phyloP scores from a whole-genome alignment of 2,329 filamentous ascomycete genomes.

The Chaetothyriales sp. region DNA sequence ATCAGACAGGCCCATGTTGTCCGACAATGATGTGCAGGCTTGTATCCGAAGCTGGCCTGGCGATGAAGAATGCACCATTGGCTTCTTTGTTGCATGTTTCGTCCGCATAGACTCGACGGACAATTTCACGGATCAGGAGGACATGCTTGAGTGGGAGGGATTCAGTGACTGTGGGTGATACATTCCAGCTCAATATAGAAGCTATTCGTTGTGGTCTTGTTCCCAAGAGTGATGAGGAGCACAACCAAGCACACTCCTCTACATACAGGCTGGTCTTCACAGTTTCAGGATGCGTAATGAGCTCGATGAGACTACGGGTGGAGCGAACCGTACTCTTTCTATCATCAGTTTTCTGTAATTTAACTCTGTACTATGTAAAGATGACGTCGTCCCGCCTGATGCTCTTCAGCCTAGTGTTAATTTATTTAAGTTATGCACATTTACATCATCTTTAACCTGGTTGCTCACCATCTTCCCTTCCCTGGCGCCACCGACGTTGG shows the following conservation, averaged over 20 bases:
- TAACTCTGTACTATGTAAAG: too few species aligned
- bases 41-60: slow-evolving; percentile 73
- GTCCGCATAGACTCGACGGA: slow-evolving; percentile 41
- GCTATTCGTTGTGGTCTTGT: too few species aligned
- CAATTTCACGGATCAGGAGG: slow-evolving; percentile 17
- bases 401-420: not conserved
- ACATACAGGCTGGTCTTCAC: too few species aligned
- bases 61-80: slow-evolving; percentile 73
- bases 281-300: too few species aligned
- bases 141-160: slow-evolving; percentile 31
- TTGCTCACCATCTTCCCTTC: not conserved
- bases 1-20: slow-evolving; percentile 10
- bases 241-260: too few species aligned
- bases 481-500: not conserved
- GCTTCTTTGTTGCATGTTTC: slow-evolving; percentile 90
- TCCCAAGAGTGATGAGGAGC: not conserved
- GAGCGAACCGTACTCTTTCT: too few species aligned
- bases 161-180: slow-evolving; percentile 19
- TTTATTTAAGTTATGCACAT: not conserved
- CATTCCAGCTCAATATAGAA: too few species aligned
- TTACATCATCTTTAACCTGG: not conserved
- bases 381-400: not conserved
- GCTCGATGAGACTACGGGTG: too few species aligned
- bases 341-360: too few species aligned
- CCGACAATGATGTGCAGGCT: slow-evolving; percentile 43